phyloP scores from a whole-genome alignment of 345 rosid species.

The Eucalyptus polyanthemos region DNA sequence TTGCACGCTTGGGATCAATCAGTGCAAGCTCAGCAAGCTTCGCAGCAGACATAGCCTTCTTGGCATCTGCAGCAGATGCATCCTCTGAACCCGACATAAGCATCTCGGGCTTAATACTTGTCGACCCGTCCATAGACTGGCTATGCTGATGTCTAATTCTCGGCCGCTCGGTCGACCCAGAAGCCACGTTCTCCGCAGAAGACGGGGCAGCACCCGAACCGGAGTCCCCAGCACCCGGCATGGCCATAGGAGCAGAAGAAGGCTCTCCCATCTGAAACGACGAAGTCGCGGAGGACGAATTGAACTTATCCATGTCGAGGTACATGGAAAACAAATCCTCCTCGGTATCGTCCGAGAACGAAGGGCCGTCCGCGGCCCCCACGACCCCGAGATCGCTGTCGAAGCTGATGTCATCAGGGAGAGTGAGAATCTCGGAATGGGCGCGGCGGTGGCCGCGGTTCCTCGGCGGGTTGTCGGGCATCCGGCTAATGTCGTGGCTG shows the following conservation, averaged over 20 bases:
- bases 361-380: slow-evolving; percentile 73
- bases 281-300: slow-evolving; percentile 59
- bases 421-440: slow-evolving; percentile 92
- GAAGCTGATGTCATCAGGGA: slow-evolving; percentile 93
- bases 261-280: slow-evolving; percentile 48
- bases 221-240: not conserved
- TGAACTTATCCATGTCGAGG: slow-evolving; percentile 91
- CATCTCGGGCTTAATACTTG: slow-evolving; percentile 79
- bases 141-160: slow-evolving; percentile 94
- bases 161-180: slow-evolving; percentile 45
- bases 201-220: not conserved
- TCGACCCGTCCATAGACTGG: slow-evolving; percentile 92
- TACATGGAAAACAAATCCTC: slow-evolving; percentile 82
- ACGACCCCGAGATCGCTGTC: slow-evolving; percentile 89
- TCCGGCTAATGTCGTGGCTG: slow-evolving; percentile 36
- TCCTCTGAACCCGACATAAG: slow-evolving; percentile 75
- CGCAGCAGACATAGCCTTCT: slow-evolving; percentile 86
- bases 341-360: slow-evolving; percentile 85
- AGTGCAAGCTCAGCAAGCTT: slow-evolving; percentile 99
- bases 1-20: slow-evolving; percentile 94
- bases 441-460: slow-evolving; percentile 88
- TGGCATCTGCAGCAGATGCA: slow-evolving; percentile 37
- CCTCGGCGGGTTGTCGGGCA: slow-evolving; percentile 89
- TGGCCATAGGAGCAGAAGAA: slow-evolving; percentile 5
- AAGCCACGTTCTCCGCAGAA: slow-evolving; percentile 7